phyloP scores from a whole-genome alignment of 768 basidiomycete species.

The Cantharellus anzutake region DNA sequence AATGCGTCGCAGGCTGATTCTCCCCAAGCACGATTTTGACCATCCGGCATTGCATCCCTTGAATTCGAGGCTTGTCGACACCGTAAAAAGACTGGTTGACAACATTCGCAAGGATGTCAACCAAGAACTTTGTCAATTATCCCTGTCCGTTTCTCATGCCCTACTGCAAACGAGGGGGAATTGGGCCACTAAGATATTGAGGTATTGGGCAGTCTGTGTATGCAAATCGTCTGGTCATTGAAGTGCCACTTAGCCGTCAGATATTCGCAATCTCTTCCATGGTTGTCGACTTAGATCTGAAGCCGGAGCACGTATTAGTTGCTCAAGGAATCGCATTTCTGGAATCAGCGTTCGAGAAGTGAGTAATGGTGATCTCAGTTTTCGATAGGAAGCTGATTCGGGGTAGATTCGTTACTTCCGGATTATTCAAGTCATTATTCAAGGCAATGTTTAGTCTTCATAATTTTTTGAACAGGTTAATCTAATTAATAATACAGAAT shows the following conservation, averaged over 20 bases:
- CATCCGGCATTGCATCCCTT: conserved; percentile 33
- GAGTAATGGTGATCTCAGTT: conserved; percentile 9
- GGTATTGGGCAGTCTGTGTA: conserved; percentile 21
- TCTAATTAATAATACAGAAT: not conserved
- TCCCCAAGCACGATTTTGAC: conserved; percentile 37
- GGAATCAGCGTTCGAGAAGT: conserved; percentile 32
- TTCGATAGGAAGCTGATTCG: not conserved
- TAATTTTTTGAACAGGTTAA: not conserved
- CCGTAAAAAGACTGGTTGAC: conserved; percentile 32
- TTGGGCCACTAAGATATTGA: conserved; percentile 32
- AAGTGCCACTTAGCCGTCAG: conserved; percentile 23
- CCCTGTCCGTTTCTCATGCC: conserved; percentile 39
- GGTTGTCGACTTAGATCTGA: conserved; percentile 27
- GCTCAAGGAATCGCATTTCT: conserved; percentile 38
- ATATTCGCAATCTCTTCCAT: conserved; percentile 33
- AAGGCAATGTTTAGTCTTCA: conserved; percentile 21
- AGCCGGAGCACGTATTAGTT: conserved; percentile 38
- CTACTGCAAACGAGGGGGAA: conserved; percentile 42
- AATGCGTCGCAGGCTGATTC: not conserved
- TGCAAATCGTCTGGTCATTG: not conserved
- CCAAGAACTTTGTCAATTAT: conserved; percentile 48
- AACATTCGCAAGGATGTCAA: conserved; percentile 34
- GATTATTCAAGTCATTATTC: conserved; percentile 36
- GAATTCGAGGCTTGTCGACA: conserved; percentile 31
- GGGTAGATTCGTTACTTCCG: conserved; percentile 34